These are phyloP conservation scores for Geotrichum klebahnii DNA, from an alignment of 1,139 yeast genomes.

Conservation along the genomic window DNA sequence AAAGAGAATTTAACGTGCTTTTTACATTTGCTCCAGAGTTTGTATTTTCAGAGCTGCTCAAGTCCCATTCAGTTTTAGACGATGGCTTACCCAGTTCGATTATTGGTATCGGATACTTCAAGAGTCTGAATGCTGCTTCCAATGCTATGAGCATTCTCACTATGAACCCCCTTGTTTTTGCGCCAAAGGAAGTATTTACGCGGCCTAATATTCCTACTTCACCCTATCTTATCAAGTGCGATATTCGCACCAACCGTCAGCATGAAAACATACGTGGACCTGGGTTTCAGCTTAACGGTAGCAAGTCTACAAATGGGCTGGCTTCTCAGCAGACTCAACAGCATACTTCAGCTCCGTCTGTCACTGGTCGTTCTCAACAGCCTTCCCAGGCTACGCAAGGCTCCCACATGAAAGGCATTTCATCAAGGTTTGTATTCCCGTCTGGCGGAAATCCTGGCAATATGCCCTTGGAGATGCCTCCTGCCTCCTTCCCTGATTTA, in stretches of 20 bases:
- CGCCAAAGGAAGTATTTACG: slow-evolving; percentile 18
- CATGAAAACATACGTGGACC: slow-evolving; percentile 10
- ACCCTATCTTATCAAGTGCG: slow-evolving; percentile 29
- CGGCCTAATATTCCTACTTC: slow-evolving; percentile 24
- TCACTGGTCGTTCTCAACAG: slow-evolving; percentile 11
- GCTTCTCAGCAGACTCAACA: slow-evolving; percentile 12
- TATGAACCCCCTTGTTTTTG: slow-evolving; percentile 60
- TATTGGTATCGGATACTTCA: slow-evolving; percentile 59
- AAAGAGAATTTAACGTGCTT: slow-evolving; percentile 71
- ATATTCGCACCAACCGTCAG: slow-evolving; percentile 23
- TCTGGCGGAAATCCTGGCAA: neutral
- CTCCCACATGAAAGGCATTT: slow-evolving; percentile 2
- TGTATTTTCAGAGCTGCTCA: slow-evolving; percentile 54
- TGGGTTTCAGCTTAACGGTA: slow-evolving; percentile 9
- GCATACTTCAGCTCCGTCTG: slow-evolving; percentile 2
- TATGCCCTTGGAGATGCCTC: slow-evolving; percentile 7
- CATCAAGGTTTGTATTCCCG: slow-evolving; percentile 20
- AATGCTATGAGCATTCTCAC: slow-evolving; percentile 66
- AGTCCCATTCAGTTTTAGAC: slow-evolving; percentile 34
- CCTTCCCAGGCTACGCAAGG: too few species aligned
- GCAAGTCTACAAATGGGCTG: neutral
- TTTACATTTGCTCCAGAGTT: slow-evolving; percentile 81
- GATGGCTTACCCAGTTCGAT: slow-evolving; percentile 39
- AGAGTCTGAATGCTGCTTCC: slow-evolving; percentile 59
- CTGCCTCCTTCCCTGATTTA: slow-evolving; percentile 11